Evolutionary conservation across 306 rosid species (phyloP), one percentile per base, ranked within the genome.

Genomic region (Rosa chinensis): DNA sequence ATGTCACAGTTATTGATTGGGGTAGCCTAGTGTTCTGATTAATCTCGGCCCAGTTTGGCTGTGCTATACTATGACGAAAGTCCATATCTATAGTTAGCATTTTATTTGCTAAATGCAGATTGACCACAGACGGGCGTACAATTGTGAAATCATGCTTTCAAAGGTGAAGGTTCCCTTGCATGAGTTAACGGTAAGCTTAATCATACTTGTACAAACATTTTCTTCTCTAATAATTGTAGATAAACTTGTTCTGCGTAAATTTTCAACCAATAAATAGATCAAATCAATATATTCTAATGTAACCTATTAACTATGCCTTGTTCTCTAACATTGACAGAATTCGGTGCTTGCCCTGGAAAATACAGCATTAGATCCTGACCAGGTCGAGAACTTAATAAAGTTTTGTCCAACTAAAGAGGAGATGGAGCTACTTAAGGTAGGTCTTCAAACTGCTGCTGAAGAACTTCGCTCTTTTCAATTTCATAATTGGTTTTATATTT

Each of bases 131-230:
- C 87, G 97, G 64, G 99, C 99, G 55, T 91, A 91, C 82, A 92
- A 94, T 80, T 91, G 97, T 80, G 99, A 92, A 86, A 94, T 94
- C 77, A 94, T 94, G 97, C 99, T 94, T 89, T 94, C 99, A 79
- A 85, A 88, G 86, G 99, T 94, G 81, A 94, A 94, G 81, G 95
- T 89, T 62, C 97, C 99, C 6, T 81, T 91, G 88, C 88, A 81
- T 72, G 94, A 89, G 63, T 89, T 94, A 82, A 89, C 90, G 97
- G 98, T 94, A 85, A 85, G 97, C 74, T 75, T 62, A 59, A 72
- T 56, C 55, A 12, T 58, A 16, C 48, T 49, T 55, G 7, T 21
- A n/a, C 70, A 20, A 61, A 70, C 58, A 47, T 16, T 37, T 28
- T 37, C 9, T 42, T 50, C 52, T 42, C 17, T 45, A 47, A 18